Conservation (phyloP, 2,329 filamentous ascomycete species). For the Aschersonia sp. region DNA sequence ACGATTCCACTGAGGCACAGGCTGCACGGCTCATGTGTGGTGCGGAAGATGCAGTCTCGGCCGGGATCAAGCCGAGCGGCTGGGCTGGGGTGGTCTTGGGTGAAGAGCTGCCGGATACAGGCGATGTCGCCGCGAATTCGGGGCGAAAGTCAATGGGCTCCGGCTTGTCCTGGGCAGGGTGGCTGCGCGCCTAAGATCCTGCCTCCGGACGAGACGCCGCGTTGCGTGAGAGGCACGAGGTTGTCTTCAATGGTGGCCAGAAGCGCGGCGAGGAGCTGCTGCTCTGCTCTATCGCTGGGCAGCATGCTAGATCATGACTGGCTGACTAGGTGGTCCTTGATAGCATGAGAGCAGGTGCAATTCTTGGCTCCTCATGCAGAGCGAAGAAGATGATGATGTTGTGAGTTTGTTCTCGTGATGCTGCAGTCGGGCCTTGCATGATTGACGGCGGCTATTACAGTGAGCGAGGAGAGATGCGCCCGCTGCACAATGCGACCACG, state of each 20-base stretch:
- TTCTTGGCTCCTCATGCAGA: too few species aligned
- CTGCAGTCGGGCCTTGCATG: too few species aligned
- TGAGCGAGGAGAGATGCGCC: too few species aligned
- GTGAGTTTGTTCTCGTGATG: too few species aligned
- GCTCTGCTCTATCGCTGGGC: too few species aligned
- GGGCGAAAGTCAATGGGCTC: slow-evolving; percentile 34
- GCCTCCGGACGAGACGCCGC: slow-evolving; percentile 34
- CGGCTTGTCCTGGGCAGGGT: slow-evolving; percentile 30
- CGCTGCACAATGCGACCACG: too few species aligned
- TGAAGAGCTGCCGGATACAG: slow-evolving; percentile 45
- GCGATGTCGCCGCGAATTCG: slow-evolving; percentile 46
- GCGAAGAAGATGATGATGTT: too few species aligned
- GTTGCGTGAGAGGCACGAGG: slow-evolving; percentile 35
- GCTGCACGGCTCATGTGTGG: slow-evolving; percentile 7
- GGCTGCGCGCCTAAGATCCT: slow-evolving; percentile 44
- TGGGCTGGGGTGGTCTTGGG: slow-evolving; percentile 17
- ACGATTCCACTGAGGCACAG: neutral
- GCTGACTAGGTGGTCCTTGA: too few species aligned
- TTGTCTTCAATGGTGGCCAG: slow-evolving; percentile 26
- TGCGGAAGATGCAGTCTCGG: slow-evolving; percentile 38
- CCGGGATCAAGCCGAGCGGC: slow-evolving; percentile 21
- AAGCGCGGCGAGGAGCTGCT: slow-evolving; percentile 24
- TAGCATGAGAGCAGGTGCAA: too few species aligned
- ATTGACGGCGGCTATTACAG: too few species aligned
- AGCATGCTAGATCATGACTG: too few species aligned